Base-by-base conservation (phyloP, 305 asterid genomes). In the Stenogyne calaminthoides region DNA sequence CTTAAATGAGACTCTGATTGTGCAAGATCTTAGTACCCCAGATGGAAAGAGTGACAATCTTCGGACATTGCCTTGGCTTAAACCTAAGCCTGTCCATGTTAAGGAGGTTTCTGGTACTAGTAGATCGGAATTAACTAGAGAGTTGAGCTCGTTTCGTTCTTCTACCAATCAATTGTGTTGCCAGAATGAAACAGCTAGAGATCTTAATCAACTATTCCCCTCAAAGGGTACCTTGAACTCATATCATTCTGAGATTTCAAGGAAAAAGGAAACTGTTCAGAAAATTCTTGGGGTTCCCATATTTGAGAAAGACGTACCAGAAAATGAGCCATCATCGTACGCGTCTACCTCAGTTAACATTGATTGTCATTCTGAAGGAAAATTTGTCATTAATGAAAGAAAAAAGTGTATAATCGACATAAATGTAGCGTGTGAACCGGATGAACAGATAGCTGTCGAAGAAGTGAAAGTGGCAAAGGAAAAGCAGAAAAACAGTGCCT, bases 241-340 rank as follows among this genome's bases (percentile, higher is more conserved):
- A 63, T 77, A 76, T 55, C 84, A 75, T 54, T 73, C 70, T 14
- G 80, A 63, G 72, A 67, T 67, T 78, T 55, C 62, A 51, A 57
- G 70, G 52, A 47, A 73, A 25, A 76, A 67, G 74, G 85, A 78
- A 77, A 70, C 42, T 15, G 76, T 79, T 34, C 81, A 81, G 78
- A 93, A 84, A 81, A 85, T 89, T 80, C 88, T 88, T 4, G 97
- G 97, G 49, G 71, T 88, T 78, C 93, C 97, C 72, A 82, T 93
- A 54, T 83, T 83, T 71, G 91, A 85, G 68, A 80, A 76, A 10
- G 34, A 52, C n/a, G 77, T 68, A 71, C 72, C 73, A 9, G 81
- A 82, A 66, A 82, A 75, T 29, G 85, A 82, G 81, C 76, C 78
- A 20, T 61, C 84, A 11, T 64, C 82, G 51, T 69, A 54, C 42